Conservation (phyloP, 805 yeast species). For the Cyberlindnera xylosilytica region DNA sequence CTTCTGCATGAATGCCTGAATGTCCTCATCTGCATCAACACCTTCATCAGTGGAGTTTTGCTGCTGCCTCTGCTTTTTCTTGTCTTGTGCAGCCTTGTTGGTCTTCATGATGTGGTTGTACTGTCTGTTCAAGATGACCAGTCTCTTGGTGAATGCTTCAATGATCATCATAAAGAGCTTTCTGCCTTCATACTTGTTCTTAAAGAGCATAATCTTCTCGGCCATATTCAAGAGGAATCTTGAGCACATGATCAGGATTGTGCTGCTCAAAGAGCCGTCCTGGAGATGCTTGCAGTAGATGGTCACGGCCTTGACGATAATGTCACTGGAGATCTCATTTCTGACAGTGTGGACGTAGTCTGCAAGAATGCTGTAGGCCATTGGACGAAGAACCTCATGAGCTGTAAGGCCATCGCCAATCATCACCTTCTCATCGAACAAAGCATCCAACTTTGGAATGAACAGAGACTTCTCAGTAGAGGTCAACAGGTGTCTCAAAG, state of each 20-base stretch:
- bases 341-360: slow-evolving; percentile 93
- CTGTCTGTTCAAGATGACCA: slow-evolving; percentile 69
- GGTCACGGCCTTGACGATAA: slow-evolving; percentile 82
- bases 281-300: slow-evolving; percentile 78
- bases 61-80: slow-evolving; percentile 40
- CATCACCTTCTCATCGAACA: slow-evolving; percentile 82
- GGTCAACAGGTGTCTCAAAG: slow-evolving; percentile 90
- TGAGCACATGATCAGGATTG: slow-evolving; percentile 96
- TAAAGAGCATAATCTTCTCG: slow-evolving; percentile 80
- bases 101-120: slow-evolving; percentile 61
- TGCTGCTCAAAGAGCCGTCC: slow-evolving; percentile 77
- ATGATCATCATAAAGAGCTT: slow-evolving; percentile 83
- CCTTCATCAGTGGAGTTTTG: slow-evolving; percentile 27
- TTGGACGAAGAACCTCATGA: slow-evolving; percentile 82
- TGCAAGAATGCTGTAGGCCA: slow-evolving; percentile 94
- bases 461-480: slow-evolving; percentile 83
- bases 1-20: slow-evolving; percentile 29
- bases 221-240: slow-evolving; percentile 82
- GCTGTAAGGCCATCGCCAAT: slow-evolving; percentile 93
- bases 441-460: slow-evolving; percentile 77
- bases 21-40: slow-evolving; percentile 37
- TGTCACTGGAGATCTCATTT: slow-evolving; percentile 73
- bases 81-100: slow-evolving; percentile 51
- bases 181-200: slow-evolving; percentile 68
- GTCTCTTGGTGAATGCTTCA: slow-evolving; percentile 82